Base-by-base conservation (phyloP, 129 eudicot species). In the Pulicaria dysenterica region DNA sequence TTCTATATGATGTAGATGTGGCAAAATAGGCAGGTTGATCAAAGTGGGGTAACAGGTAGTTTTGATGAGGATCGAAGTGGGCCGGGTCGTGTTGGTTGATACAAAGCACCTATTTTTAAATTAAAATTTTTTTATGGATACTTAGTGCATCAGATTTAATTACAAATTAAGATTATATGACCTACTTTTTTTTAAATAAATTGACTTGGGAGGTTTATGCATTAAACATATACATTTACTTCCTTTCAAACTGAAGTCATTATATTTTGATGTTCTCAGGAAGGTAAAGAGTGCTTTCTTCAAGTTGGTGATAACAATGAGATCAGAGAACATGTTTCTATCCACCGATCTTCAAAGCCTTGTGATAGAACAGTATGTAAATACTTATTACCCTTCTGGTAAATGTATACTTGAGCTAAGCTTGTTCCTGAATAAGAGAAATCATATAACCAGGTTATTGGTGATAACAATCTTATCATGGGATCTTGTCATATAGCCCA, bases 401-500 rank as follows among this genome's bases (percentile, higher is more conserved):
- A 59, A 59, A 55, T 0, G 51, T 38, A 40, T 61, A 43, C 66
- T 43, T 19, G 58, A 60, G 41, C 46, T 74, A n/a, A 54, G 31
- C 37, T 7, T 49, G 59, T 64, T 58, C 47, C 36, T 75, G 47
- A 46, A 72, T 34, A 60, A 13, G 63, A 49, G 48, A 19, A 24
- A 50, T 70, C 81, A 47, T 58, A 47, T 53, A n/a, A 76, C 34
- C 83, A 95, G 99, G 85, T 91, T 67, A 85, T 95, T 59, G 97
- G 96, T 2, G 82, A 90, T 72, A 79, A 80, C 84, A 95, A 95
- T 80, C 97, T 95, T 75, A 86, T 95, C 34, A 95, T 95, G 99
- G 99, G 99, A 77, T 84, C 94, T 79, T 95, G 95, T 75, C 99
- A 95, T 76, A 83, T 91, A 48, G 99, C 97, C 64, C 99, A 95